phyloP scores from a whole-genome alignment of 2,329 filamentous ascomycete genomes.

The Lachnellula arida region DNA sequence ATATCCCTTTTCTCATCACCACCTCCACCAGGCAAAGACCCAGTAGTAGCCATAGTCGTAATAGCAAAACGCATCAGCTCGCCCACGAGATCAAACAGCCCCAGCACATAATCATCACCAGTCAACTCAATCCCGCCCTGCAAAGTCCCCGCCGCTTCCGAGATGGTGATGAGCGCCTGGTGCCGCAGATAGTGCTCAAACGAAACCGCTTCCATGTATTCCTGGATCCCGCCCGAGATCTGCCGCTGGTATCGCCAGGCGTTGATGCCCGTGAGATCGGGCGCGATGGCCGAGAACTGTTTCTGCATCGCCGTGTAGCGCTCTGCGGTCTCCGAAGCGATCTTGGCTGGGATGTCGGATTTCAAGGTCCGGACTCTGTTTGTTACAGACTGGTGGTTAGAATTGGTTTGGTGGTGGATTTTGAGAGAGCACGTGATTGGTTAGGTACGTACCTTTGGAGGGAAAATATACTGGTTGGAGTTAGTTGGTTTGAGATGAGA shows the following conservation, averaged over 20 bases:
- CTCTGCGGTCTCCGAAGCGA: slow-evolving; percentile 63
- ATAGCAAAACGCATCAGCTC: slow-evolving; percentile 98
- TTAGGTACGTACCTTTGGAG: slow-evolving; percentile 61
- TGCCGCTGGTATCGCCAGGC: slow-evolving; percentile 75
- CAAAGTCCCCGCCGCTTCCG: slow-evolving; percentile 50
- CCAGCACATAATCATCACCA: slow-evolving; percentile 81
- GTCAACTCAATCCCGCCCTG: slow-evolving; percentile 58
- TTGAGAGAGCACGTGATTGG: slow-evolving; percentile 6
- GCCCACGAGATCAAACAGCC: slow-evolving; percentile 88
- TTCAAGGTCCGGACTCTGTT: slow-evolving; percentile 60
- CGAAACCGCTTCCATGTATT: slow-evolving; percentile 86
- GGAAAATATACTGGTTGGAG: slow-evolving; percentile 63
- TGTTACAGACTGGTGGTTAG: slow-evolving; percentile 3
- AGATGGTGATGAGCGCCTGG: slow-evolving; percentile 67
- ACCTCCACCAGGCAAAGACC: slow-evolving; percentile 37
- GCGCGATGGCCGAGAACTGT: slow-evolving; percentile 62
- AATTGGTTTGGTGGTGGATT: background rate
- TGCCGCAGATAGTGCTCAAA: slow-evolving; percentile 83
- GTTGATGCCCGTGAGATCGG: slow-evolving; percentile 75
- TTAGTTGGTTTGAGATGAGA: slow-evolving; percentile 15
- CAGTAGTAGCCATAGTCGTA: slow-evolving; percentile 71
- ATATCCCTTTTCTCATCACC: slow-evolving; percentile 51
- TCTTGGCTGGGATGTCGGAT: slow-evolving; percentile 59
- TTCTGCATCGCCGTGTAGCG: slow-evolving; percentile 67
- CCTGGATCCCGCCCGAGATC: slow-evolving; percentile 78